A percentile compares a stretch with the other conserved stretches of the same genome.
These are phyloP conservation scores for Cystoisospora suis DNA, from an alignment of 169 alveolate species.

Conservation along the genomic window DNA sequence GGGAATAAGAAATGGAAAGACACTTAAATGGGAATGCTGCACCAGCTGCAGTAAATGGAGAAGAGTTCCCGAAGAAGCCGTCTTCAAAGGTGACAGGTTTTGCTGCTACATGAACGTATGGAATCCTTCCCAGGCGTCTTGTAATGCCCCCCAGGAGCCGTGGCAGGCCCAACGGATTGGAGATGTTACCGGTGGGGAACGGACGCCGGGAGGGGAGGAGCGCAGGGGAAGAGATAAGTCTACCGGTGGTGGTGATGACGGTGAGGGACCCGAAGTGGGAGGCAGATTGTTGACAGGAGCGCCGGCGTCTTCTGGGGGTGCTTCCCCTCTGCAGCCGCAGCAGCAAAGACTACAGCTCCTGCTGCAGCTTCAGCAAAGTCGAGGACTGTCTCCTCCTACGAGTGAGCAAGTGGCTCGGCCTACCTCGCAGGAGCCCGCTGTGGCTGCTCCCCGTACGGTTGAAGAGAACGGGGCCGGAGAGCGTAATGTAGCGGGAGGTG, in stretches of 20 bases:
- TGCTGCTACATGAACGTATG: constrained; percentile 55
- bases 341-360: too few species aligned
- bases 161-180: constrained; percentile 56
- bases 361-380: too few species aligned
- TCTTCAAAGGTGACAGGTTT: constrained; percentile 11
- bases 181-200: constrained; percentile 34
- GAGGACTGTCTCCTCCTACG: too few species aligned
- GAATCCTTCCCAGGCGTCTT: constrained; percentile 37
- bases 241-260: too few species aligned
- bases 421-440: constrained; percentile 12
- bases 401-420: constrained; percentile 27
- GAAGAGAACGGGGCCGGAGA: neutral
- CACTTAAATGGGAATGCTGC: constrained; percentile 53
- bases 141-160: constrained; percentile 66
- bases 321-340: too few species aligned
- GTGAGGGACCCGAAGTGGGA: too few species aligned
- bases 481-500: neutral
- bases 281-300: too few species aligned
- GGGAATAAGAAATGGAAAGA: neutral
- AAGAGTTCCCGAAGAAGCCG: constrained; percentile 56
- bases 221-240: too few species aligned
- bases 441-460: neutral
- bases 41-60: constrained; percentile 58
- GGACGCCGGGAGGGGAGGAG: too few species aligned
- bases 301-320: too few species aligned